Base-by-base conservation (phyloP, 2,329 filamentous ascomycete genomes). In the Fusarium algeriense region DNA sequence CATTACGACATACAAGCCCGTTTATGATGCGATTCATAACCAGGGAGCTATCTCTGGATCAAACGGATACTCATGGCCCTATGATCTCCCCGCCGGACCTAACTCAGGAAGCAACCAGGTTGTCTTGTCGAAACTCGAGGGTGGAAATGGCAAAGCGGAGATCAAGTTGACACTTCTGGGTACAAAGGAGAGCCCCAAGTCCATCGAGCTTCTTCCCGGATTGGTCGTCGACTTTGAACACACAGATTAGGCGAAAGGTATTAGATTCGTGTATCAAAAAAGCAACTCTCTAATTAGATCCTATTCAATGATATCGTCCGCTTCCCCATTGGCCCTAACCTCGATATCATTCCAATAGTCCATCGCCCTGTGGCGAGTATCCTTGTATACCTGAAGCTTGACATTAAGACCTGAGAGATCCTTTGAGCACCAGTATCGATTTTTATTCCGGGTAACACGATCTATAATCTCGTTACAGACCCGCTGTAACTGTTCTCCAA, bases 11-110 rank as follows among this genome's bases (percentile, higher is more conserved):
- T 73, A 78, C 2, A 67, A 65, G 15, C 60, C 56, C 2, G 71
- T 78, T 7, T 80, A 80, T 45, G 73, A 75, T 3, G 79, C 77
- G 2, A 77, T 81, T 35, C 76, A 79, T 37, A 58, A 59, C 30
- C 17, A 57, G 19, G 53, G 26, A 4, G 60, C 56, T 2, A 6
- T 34, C 7, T 49, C 45, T 2, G 50, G 56, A n/a, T 23, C 43
- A 3, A 55, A 63, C 3, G 59, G 40, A 11, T 35, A 65, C 23
- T 71, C 65, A 1, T 76, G 75, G 75, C 56, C 64, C 3, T 76
- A 69, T 28, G 63, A 73, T 2, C 56, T 73, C 0, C 65, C 74
- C 6, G 69, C 70, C 43, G 71, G 75, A 0, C 64, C 64, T 0
- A 69, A 63, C 4, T 13, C 60, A 6, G 75, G 75, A 3, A 73